These are phyloP conservation scores for Teratosphaeria nubilosa DNA, from an alignment of 2,329 filamentous ascomycete genomes.

Conservation along the genomic window DNA sequence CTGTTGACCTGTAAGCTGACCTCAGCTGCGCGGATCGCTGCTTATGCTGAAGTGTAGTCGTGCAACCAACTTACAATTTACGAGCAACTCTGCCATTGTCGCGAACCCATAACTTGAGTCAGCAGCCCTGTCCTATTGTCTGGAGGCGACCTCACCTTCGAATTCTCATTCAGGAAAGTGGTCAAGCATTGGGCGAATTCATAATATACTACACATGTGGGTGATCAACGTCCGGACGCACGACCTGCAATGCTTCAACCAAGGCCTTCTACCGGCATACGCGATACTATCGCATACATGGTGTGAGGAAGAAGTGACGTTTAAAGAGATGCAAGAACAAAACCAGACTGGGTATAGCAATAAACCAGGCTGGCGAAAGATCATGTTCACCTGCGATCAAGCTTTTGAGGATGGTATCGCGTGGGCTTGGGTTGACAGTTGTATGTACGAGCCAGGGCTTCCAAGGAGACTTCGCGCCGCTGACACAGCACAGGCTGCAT, in stretches of 20 bases:
- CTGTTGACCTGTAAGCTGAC: too few relatives aligned
- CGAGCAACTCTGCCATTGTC: not conserved
- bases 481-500: constrained; percentile 4
- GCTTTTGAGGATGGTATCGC: not conserved
- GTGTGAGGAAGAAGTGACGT: not conserved
- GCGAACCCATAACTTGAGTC: not conserved
- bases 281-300: not conserved
- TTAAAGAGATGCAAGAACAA: not conserved
- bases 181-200: not conserved
- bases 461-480: too few relatives aligned
- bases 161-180: too few relatives aligned
- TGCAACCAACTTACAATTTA: not conserved
- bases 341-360: not conserved
- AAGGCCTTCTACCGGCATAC: not conserved
- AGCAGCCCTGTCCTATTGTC: too few relatives aligned
- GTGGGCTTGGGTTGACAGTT: not conserved
- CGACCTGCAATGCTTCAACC: not conserved
- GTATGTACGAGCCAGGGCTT: not conserved
- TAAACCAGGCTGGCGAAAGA: not conserved
- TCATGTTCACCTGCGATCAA: not conserved
- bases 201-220: not conserved
- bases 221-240: not conserved
- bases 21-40: too few relatives aligned
- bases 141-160: too few relatives aligned
- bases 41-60: not conserved